Evolutionary conservation across 129 eudicot genomes (phyloP), one percentile per base, ranked within the genome.

Genomic region (Calendula officinalis): DNA sequence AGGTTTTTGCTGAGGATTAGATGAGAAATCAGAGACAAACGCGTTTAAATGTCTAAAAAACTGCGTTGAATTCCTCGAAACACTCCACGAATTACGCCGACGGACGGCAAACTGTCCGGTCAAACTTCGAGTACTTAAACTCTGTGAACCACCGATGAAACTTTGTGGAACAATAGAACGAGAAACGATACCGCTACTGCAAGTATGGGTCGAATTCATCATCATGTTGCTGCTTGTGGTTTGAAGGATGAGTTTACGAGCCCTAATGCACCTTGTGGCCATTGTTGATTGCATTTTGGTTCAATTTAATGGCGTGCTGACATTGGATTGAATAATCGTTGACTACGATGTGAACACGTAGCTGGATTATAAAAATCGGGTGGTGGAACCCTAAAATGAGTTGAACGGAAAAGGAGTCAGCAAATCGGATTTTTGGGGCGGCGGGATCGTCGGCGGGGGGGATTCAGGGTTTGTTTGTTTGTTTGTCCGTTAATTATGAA

Each of bases 21-120:
- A 66, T 7, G 87, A 73, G 53, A 80, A 62, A 76, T 91, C 86
- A 17, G 87, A 78, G 8, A 80, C 75, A 63, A 86, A 85, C 40
- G 84, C 91, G 27, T 73, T 83, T 59, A 76, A 27, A 11, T 36
- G 72, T 62, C 56, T 75, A 40, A 80, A 73, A 32, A 78, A 72
- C 14, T 14, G 60, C 8, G 86, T 64, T 9, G 75, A 54, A 8
- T 78, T 63, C 41, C 81, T 76, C 27, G 80, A 53, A 66, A 70
- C 74, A 52, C 63, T 35, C 84, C 88, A 79, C 2, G 75, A 64
- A 15, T 48, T 57, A 68, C 44, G 70, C 30, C 68, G 43, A 3
- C 63, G 55, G 5, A 65, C 34, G 38, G 66, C 62, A 7, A 70
- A 34, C 5, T 59, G 60, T 43, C 76, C 56, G 36, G 66, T 69